Evolutionary conservation across 768 basidiomycete species (phyloP).

Genomic region (Amylocystis lapponica): DNA sequence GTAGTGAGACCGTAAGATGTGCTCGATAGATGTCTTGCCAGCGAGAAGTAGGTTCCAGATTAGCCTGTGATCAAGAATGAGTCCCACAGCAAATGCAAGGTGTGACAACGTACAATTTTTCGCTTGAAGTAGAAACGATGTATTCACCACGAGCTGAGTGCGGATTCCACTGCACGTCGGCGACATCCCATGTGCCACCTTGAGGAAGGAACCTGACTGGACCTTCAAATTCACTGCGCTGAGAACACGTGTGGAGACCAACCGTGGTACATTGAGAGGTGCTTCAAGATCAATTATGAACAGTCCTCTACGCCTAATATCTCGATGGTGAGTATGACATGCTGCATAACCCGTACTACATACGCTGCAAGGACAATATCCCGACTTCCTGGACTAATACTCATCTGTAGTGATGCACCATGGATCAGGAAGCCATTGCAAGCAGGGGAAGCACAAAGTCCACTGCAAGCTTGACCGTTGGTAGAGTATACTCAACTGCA

Average conservation of each 20-base stretch:
- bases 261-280: slow-evolving; percentile 77
- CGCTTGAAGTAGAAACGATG: slow-evolving; percentile 83
- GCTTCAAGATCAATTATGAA: slow-evolving; percentile 93
- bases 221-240: background rate
- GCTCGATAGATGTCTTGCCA: slow-evolving; percentile 76
- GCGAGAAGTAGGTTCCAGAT: slow-evolving; percentile 89
- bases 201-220: slow-evolving; percentile 71
- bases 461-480: no score
- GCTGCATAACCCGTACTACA: slow-evolving; percentile 27
- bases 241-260: background rate
- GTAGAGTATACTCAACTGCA: no score
- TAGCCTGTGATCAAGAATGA: slow-evolving; percentile 34
- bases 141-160: slow-evolving; percentile 71
- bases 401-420: slow-evolving; percentile 52
- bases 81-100: background rate
- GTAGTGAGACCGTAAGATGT: slow-evolving; percentile 84
- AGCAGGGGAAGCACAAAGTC: background rate
- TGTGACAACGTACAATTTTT: slow-evolving; percentile 78
- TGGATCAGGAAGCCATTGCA: background rate
- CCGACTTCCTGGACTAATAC: slow-evolving; percentile 81
- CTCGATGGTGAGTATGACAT: background rate
- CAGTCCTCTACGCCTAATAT: slow-evolving; percentile 69
- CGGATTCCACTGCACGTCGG: slow-evolving; percentile 91
- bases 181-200: slow-evolving; percentile 94
- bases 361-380: slow-evolving; percentile 91